phyloP scores from a whole-genome alignment of 2,329 filamentous ascomycete species.

The Geosmithia morbida region DNA sequence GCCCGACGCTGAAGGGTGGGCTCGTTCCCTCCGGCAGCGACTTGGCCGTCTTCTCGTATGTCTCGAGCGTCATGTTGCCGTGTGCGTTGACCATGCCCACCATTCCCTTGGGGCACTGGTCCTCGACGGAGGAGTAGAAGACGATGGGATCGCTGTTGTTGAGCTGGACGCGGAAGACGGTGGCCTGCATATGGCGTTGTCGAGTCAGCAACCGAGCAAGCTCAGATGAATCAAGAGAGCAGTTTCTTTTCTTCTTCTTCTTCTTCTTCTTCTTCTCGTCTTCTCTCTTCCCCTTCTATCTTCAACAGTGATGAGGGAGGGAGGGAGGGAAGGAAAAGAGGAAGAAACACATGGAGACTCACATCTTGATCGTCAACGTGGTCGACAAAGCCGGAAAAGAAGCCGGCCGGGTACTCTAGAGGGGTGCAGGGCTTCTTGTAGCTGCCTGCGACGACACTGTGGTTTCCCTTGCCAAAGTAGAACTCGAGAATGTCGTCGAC shows the following conservation, averaged over 20 bases:
- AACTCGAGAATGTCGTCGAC: constrained; percentile 21
- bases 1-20: constrained; percentile 7
- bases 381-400: constrained; percentile 21
- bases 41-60: constrained; percentile 13
- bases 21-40: constrained; percentile 10
- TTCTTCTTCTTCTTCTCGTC: no score
- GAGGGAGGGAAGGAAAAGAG: background rate
- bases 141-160: constrained; percentile 15
- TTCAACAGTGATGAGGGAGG: background rate
- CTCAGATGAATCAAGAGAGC: no score
- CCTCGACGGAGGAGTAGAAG: constrained; percentile 24
- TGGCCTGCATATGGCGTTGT: constrained; percentile 8
- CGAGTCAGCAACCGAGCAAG: no score
- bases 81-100: constrained; percentile 22
- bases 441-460: constrained; percentile 20
- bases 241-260: no score
- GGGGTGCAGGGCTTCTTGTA: constrained; percentile 20
- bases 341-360: no score
- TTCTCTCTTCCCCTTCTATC: no score
- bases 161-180: constrained; percentile 19
- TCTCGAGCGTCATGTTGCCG: constrained; percentile 12
- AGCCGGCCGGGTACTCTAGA: constrained; percentile 15
- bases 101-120: constrained; percentile 21
- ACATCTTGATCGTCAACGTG: constrained; percentile 14
- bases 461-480: constrained; percentile 19